A percentile compares a stretch with the other conserved stretches of the same genome.
Conservation (phyloP, 192 early-diverging fungal genomes). For the Podila clonocystis region DNA sequence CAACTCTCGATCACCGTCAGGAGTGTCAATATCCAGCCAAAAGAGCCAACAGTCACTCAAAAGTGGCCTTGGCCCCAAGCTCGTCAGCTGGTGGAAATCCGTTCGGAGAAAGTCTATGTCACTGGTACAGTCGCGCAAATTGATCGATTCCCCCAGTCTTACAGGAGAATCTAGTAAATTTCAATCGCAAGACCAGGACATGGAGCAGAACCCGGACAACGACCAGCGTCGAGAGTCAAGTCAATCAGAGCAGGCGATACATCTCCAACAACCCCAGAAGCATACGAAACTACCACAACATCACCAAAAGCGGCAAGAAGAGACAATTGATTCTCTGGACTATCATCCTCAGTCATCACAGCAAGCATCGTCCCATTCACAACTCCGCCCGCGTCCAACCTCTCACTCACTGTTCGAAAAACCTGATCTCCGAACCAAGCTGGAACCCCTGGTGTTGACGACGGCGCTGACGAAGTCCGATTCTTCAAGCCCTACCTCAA, state of each 20-base stretch:
- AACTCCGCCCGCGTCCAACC: constrained; percentile 3
- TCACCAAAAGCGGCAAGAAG: background rate
- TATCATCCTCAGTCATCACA: background rate
- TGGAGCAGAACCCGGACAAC: background rate
- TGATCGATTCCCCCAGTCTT: constrained; percentile 1
- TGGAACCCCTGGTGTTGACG: constrained; percentile 23
- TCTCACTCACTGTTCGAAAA: constrained; percentile 46
- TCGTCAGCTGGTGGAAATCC: constrained; percentile 53
- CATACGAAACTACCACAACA: background rate
- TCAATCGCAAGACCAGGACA: constrained; percentile 1
- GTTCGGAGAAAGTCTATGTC: constrained; percentile 49
- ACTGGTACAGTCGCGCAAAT: constrained; percentile 31
- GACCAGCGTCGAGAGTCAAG: background rate
- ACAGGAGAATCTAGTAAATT: background rate
- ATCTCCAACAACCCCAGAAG: too few relatives aligned
- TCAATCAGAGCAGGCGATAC: background rate
- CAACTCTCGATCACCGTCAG: constrained; percentile 35
- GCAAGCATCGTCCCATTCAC: background rate
- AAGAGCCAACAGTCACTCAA: constrained; percentile 51
- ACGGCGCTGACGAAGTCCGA: constrained; percentile 27
- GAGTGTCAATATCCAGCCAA: constrained; percentile 39
- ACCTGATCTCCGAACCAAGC: constrained; percentile 15
- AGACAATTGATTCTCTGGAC: background rate
- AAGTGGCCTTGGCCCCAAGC: constrained; percentile 39
- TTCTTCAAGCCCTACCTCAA: constrained; percentile 12